Base-by-base conservation (phyloP, 2,329 filamentous ascomycete species). In the Tolypocladium cylindrosporum region DNA sequence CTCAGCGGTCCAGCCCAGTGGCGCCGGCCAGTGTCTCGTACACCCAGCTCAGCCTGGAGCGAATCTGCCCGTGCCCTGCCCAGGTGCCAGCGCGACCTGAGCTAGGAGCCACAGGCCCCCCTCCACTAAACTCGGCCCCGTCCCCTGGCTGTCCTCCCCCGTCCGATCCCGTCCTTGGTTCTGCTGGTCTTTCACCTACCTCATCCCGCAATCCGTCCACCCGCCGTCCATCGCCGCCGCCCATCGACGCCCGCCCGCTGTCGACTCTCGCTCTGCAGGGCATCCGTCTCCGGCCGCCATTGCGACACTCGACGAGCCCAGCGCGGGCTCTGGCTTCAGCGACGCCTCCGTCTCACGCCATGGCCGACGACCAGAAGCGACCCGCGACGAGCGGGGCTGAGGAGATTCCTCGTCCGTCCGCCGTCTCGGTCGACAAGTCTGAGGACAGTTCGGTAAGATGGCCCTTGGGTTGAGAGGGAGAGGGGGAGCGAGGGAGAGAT, bases 321-420 rank as follows among this genome's bases (percentile, higher is more conserved):
- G 59, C 55, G 57, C 57, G 57, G 59, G 60, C 55, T 59, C 51
- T 52, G 55, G 58, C 60, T 59, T 31, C 58, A 51, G 48, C 59
- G 52, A 48, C 52, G 45, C 40, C 53, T 48, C 16, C 40, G 42
- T 19, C 55, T 11, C 36, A 24, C 55, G 67, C 65, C 67, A 70
- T 70, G 68, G 64, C 63, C 62, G 65, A 64, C 60, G 67, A 68
- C 58, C 67, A 69, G 62, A 70, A 70, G 63, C 63, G 60, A 52
- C 56, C 58, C 56, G 62, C 62, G 34, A 59, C 60, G 19, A 57
- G 57, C 31, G 65, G 53, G 57, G 63, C 63, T 19, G 62, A 64
- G 27, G 59, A 63, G 16, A 51, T 57, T 39, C 57, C 61, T 24
- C 65, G 61, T 36, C 59, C 57, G 10, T 61, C 66, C 61, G 59